Conservation (phyloP, 2,329 filamentous ascomycete species). For the Orbilia oligospora region DNA sequence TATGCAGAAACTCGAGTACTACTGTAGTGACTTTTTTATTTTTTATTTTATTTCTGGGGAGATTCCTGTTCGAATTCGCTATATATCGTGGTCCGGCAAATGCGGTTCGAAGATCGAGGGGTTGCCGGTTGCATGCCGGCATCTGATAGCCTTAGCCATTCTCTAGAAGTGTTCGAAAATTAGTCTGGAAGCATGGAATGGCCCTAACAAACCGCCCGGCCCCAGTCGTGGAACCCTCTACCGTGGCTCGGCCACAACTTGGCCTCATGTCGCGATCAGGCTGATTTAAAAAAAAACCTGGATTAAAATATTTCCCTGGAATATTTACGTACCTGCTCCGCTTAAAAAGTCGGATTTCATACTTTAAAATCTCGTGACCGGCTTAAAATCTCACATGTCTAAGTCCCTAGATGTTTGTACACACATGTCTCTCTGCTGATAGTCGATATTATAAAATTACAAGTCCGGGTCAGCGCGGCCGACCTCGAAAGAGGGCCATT, state of each 20-base stretch:
- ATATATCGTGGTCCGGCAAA: neutral
- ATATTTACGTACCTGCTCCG: neutral
- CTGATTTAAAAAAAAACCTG: constrained; percentile 26
- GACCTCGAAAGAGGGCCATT: neutral
- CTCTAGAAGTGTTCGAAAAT: constrained; percentile 16
- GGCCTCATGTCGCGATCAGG: constrained; percentile 20
- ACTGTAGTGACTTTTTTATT: neutral
- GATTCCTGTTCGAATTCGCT: neutral
- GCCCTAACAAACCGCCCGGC: constrained; percentile 10
- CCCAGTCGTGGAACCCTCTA: constrained; percentile 21
- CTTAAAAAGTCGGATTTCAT: constrained; percentile 5
- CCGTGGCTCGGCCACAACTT: constrained; percentile 26
- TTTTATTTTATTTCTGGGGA: neutral
- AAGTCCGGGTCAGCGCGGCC: constrained; percentile 8
- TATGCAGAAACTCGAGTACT: neutral
- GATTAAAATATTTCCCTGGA: constrained; percentile 8
- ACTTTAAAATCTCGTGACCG: constrained; percentile 7
- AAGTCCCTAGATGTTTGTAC: too few relatives aligned
- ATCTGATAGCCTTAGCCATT: too few relatives aligned
- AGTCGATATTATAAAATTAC: constrained; percentile 22
- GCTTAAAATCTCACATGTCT: too few relatives aligned
- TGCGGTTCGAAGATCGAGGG: too few relatives aligned
- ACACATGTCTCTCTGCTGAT: neutral
- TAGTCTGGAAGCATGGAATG: constrained; percentile 11
- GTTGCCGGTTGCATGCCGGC: too few relatives aligned